Evolutionary conservation across 257 asterid species (phyloP).

Genomic region (Knoxia roxburghii): DNA sequence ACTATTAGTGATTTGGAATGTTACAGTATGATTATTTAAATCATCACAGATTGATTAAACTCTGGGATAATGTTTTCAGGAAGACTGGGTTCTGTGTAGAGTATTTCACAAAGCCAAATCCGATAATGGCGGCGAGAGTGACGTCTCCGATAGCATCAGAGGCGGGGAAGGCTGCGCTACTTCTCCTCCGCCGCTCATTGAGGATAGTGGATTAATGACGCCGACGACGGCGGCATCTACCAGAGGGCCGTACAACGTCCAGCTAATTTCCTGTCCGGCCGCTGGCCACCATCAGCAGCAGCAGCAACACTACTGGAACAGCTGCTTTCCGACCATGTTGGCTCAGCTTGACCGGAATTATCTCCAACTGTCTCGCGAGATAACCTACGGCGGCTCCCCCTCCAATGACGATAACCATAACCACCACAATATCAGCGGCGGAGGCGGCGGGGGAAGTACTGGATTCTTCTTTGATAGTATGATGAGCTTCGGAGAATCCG

Average conservation of each 20-base stretch:
- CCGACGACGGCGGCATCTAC: too few species aligned
- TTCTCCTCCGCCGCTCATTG: slow-evolving; percentile 30
- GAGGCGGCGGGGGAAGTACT: too few species aligned
- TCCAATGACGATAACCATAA: background rate
- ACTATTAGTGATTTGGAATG: too few species aligned
- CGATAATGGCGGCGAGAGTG: slow-evolving; percentile 26
- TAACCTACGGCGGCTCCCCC: slow-evolving; percentile 3
- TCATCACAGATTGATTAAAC: background rate
- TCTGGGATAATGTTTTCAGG: slow-evolving; percentile 36
- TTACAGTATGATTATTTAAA: too few species aligned
- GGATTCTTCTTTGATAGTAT: slow-evolving; percentile 30
- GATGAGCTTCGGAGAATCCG: slow-evolving; percentile 25
- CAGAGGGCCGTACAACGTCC: too few species aligned
- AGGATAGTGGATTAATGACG: background rate
- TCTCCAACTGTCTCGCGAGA: slow-evolving; percentile 16
- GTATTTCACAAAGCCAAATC: slow-evolving; percentile 63
- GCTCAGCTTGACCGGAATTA: slow-evolving; percentile 14
- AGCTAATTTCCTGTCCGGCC: too few species aligned
- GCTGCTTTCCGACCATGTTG: slow-evolving; percentile 23
- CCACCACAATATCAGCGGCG: too few species aligned
- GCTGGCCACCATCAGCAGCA: too few species aligned
- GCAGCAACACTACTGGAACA: too few species aligned
- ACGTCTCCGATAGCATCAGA: slow-evolving; percentile 12
- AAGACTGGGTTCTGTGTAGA: slow-evolving; percentile 80
- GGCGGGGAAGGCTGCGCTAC: slow-evolving; percentile 6